Conservation (phyloP, 257 asterid species). For the Penstemon davidsonii region DNA sequence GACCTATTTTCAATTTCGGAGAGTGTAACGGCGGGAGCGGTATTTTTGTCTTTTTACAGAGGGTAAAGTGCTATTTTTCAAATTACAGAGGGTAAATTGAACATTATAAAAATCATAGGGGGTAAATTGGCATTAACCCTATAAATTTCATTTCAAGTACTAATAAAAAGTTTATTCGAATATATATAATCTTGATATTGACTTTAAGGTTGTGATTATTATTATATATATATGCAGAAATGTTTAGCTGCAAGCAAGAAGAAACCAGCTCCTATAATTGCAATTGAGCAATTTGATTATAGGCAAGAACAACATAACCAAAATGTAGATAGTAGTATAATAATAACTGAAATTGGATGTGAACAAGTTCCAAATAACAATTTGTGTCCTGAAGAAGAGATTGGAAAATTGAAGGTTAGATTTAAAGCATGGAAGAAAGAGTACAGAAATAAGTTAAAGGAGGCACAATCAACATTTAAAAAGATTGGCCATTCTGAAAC, state of each 20-base stretch:
- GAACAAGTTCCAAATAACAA: conserved; percentile 7
- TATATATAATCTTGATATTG: neutral
- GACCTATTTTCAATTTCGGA: too few species aligned
- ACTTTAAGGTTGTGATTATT: neutral
- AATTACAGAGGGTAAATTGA: too few species aligned
- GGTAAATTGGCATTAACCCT: too few species aligned
- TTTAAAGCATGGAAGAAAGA: conserved; percentile 70
- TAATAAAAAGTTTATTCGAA: neutral
- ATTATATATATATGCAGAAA: conserved; percentile 44
- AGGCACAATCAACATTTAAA: conserved; percentile 46
- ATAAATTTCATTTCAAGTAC: neutral
- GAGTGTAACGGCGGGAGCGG: too few species aligned
- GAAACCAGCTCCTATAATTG: conserved; percentile 15
- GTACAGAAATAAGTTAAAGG: conserved; percentile 49
- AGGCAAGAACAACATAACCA: conserved; percentile 17
- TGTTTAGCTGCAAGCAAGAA: conserved; percentile 41
- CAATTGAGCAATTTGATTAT: conserved; percentile 23
- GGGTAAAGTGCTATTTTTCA: too few species aligned
- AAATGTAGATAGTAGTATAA: neutral
- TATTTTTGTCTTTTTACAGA: too few species aligned
- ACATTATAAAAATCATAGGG: too few species aligned
- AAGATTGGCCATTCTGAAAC: conserved; percentile 38
- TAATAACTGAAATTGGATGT: conserved; percentile 2
- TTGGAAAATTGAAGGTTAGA: conserved; percentile 44
- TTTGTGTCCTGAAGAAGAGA: conserved; percentile 36